These are phyloP conservation scores for Urostyla sp. DNA, from an alignment of 73 alveolate genomes.

Conservation along the genomic window DNA sequence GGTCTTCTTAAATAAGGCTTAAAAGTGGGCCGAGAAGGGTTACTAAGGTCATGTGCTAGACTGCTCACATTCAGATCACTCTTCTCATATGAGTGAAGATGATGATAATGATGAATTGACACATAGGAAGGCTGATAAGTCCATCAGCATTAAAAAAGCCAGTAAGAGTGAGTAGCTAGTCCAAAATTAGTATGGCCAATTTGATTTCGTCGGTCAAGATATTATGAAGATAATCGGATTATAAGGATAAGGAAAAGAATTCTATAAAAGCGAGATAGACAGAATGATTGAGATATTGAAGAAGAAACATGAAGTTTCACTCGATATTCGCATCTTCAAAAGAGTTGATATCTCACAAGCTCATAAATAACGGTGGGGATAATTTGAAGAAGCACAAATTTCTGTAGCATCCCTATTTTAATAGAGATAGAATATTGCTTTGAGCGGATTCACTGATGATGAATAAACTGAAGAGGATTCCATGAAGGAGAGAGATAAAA, in stretches of 20 bases:
- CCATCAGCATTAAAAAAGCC: not conserved
- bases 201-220: too few relatives aligned
- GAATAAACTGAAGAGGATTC: slow-evolving; percentile 41
- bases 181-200: too few relatives aligned
- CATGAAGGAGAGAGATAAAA: slow-evolving; percentile 18
- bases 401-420: slow-evolving; percentile 48
- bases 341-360: slow-evolving; percentile 31
- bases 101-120: slow-evolving; percentile 7
- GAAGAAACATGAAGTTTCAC: slow-evolving; percentile 39
- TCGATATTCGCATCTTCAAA: slow-evolving; percentile 36
- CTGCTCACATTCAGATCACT: slow-evolving; percentile 29
- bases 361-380: slow-evolving; percentile 22
- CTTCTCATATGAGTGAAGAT: slow-evolving; percentile 26
- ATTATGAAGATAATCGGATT: too few relatives aligned
- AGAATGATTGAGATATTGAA: slow-evolving; percentile 39
- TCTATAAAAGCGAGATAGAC: slow-evolving; percentile 27
- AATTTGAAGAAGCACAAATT: slow-evolving; percentile 31
- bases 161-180: too few relatives aligned
- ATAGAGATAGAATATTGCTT: slow-evolving; percentile 31
- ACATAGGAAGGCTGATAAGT: not conserved
- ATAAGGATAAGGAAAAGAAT: slow-evolving; percentile 42
- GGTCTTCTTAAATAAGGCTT: slow-evolving; percentile 5
- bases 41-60: slow-evolving; percentile 23
- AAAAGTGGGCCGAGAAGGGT: slow-evolving; percentile 42
- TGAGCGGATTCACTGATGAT: slow-evolving; percentile 6